A percentile compares a stretch with the other conserved stretches of the same genome.
phyloP scores from a whole-genome alignment of 192 early-diverging fungal species.

The Radiomyces spectabilis region DNA sequence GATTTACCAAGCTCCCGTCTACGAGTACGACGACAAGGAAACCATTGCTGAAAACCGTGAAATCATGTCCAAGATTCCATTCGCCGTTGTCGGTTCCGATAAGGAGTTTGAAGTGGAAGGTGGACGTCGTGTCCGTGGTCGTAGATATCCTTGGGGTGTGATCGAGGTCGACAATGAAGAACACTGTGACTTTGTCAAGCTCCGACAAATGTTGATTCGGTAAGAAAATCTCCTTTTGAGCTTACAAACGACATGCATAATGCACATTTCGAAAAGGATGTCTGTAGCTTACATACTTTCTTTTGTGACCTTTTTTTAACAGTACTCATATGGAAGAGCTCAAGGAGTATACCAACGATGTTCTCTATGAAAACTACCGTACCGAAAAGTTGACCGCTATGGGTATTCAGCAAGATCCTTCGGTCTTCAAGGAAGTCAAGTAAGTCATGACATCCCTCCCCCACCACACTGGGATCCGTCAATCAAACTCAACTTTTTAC shows the following conservation, averaged over 20 bases:
- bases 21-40: slow-evolving; percentile 80
- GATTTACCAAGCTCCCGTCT: slow-evolving; percentile 81
- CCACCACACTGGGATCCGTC: neutral
- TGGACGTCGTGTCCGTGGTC: slow-evolving; percentile 84
- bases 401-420: slow-evolving; percentile 77
- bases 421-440: slow-evolving; percentile 77
- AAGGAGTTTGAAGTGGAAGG: slow-evolving; percentile 77
- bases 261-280: no score
- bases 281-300: neutral
- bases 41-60: slow-evolving; percentile 74
- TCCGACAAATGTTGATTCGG: slow-evolving; percentile 86
- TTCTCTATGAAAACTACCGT: slow-evolving; percentile 95
- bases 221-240: slow-evolving; percentile 1
- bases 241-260: no score
- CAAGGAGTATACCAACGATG: slow-evolving; percentile 85
- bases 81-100: slow-evolving; percentile 92
- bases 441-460: slow-evolving; percentile 35
- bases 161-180: slow-evolving; percentile 96
- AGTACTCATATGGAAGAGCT: slow-evolving; percentile 98
- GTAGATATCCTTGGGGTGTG: slow-evolving; percentile 89
- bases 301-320: neutral
- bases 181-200: slow-evolving; percentile 94
- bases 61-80: slow-evolving; percentile 90
- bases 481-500: neutral
- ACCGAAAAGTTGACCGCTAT: slow-evolving; percentile 89